phyloP scores from a whole-genome alignment of 2,329 filamentous ascomycete genomes.

The Tympanopsis confertula region DNA sequence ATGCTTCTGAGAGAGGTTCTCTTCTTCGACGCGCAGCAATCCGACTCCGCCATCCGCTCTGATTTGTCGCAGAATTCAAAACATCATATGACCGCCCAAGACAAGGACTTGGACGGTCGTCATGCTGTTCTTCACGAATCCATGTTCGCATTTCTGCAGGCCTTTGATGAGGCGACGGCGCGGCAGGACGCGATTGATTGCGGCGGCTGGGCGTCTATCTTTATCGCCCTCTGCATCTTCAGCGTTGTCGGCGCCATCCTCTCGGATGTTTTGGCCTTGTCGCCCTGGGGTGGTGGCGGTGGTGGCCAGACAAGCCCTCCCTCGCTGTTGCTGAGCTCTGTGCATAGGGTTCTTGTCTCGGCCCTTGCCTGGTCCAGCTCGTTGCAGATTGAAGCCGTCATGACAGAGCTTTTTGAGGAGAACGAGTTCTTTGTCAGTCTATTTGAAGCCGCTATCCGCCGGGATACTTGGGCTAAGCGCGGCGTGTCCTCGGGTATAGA shows the following conservation, averaged over 20 bases:
- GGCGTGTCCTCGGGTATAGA: constrained; percentile 33
- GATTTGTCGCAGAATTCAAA: constrained; percentile 13
- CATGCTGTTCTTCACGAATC: constrained; percentile 35
- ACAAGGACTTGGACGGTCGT: constrained; percentile 33
- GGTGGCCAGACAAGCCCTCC: constrained; percentile 11
- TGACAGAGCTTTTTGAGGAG: constrained; percentile 26
- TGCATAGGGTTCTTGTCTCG: constrained; percentile 38
- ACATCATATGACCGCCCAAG: constrained; percentile 17
- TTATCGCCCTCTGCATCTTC: constrained; percentile 46
- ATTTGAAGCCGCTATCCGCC: constrained; percentile 30
- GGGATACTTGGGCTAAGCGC: constrained; percentile 31
- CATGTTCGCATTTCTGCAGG: constrained; percentile 37
- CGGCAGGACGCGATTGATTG: constrained; percentile 23
- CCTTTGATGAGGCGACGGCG: constrained; percentile 33
- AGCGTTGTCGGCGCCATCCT: constrained; percentile 40
- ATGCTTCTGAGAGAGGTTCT: constrained; percentile 40
- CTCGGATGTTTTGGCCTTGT: constrained; percentile 26
- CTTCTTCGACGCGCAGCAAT: constrained; percentile 39
- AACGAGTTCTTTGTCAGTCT: constrained; percentile 31
- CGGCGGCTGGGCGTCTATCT: constrained; percentile 36
- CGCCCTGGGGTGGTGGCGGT: constrained; percentile 10
- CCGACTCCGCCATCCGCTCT: constrained; percentile 29
- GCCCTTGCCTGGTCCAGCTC: constrained; percentile 31
- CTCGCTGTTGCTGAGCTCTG: constrained; percentile 25
- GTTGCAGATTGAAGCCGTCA: constrained; percentile 30